Conservation (phyloP, 148 eudicot genomes). For the Vaccinium vitisidaea region DNA sequence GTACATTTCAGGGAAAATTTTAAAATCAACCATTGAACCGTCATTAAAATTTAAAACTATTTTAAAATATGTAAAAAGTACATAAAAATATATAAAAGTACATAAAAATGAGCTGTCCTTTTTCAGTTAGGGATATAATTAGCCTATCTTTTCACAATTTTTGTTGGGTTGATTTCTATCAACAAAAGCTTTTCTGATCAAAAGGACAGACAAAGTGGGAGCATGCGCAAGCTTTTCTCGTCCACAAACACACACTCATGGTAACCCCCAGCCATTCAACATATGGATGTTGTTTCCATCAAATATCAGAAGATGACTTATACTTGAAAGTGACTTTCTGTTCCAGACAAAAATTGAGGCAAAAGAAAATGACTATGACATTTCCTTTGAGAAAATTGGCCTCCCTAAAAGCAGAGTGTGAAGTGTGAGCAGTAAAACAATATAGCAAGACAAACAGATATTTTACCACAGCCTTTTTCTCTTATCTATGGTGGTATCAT, state of each 20-base stretch:
- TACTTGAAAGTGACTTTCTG: not conserved
- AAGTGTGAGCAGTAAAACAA: not conserved
- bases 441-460: not conserved
- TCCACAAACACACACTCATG: not conserved
- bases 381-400: too few relatives aligned
- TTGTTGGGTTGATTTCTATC: conserved; percentile 13
- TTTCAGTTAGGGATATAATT: not conserved
- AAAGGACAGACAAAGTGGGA: conserved; percentile 12
- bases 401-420: not conserved
- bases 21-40: too few relatives aligned
- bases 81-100: too few relatives aligned
- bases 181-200: not conserved
- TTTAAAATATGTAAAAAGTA: too few relatives aligned
- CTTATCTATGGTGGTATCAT: not conserved
- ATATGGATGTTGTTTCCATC: not conserved
- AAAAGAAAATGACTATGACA: not conserved
- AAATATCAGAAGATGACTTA: not conserved
- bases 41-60: too few relatives aligned
- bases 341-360: not conserved
- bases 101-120: too few relatives aligned
- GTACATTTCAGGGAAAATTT: not conserved
- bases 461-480: not conserved
- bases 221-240: conserved; percentile 7
- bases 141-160: not conserved
- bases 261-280: not conserved